A percentile compares a stretch with the other conserved stretches of the same genome.
Conservation (phyloP, 805 yeast species). For the Candida arabinofermentans region DNA sequence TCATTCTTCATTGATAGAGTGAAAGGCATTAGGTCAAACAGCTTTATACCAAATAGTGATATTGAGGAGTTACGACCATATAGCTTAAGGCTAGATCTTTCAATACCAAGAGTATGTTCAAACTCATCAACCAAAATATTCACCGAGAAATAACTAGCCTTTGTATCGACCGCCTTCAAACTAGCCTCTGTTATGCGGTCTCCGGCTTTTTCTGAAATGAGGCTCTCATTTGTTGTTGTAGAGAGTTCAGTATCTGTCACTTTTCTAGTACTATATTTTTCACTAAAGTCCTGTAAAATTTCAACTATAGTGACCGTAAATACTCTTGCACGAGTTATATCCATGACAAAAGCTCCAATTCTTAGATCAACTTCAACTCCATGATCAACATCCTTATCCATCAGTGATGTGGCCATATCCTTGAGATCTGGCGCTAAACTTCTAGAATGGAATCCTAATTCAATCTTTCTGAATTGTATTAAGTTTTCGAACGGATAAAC, state of each 20-base stretch:
- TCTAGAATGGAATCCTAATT: constrained; percentile 10
- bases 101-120: constrained; percentile 19
- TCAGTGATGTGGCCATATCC: constrained; percentile 13
- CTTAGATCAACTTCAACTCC: constrained; percentile 18
- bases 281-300: too few relatives aligned
- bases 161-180: background rate
- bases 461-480: constrained; percentile 11
- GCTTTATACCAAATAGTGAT: constrained; percentile 15
- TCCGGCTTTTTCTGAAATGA: too few relatives aligned
- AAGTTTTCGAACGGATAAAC: constrained; percentile 20
- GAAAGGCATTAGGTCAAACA: constrained; percentile 17
- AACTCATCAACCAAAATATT: constrained; percentile 18
- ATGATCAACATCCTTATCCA: constrained; percentile 13
- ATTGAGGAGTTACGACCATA: constrained; percentile 18
- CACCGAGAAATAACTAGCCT: constrained; percentile 17
- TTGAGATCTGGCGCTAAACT: constrained; percentile 10
- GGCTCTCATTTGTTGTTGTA: too few relatives aligned
- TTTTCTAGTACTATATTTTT: too few relatives aligned
- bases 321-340: constrained; percentile 8
- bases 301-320: constrained; percentile 2
- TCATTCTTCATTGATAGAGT: constrained; percentile 12
- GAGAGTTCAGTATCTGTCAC: too few relatives aligned
- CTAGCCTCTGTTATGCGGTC: background rate
- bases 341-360: constrained; percentile 14
- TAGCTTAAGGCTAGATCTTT: constrained; percentile 14